Evolutionary conservation across 805 yeast species (phyloP), one percentile per base, ranked within the genome.

Genomic region (Candida easanensis): DNA sequence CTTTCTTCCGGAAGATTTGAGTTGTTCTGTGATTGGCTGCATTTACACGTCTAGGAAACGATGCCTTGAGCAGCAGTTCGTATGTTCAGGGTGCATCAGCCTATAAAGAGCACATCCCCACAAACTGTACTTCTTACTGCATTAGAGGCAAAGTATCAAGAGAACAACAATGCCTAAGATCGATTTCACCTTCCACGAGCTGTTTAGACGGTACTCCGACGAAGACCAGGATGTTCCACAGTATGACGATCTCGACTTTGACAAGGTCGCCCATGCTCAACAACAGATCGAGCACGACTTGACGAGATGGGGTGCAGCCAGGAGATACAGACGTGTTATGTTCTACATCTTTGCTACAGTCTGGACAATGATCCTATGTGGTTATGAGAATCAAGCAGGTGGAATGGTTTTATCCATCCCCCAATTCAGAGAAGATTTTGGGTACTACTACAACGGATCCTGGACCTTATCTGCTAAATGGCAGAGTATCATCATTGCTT

Each of bases 401-500:
- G 69, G 64, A 60, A 59, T 58, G 58, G 65, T 52, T 56, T 61
- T 62, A 60, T 68, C 48, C 48, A 62, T 49, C 58, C 70, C 61
- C 27, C 60, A 54, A 41, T 62, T 55, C 58, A 63, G 61, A 61
- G 54, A 54, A 64, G 75, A 50, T 49, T 61, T 45, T 50, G 64
- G 61, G 54, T 57, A 55, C 6, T 48, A 48, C n/a, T 60, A 56
- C 28, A 53, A 48, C 0, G 62, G 55, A 16, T 46, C 44, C 10
- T 70, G 64, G 46, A 64, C 64, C 33, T 51, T 73, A 22, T 61
- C 65, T 22, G 67, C 72, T 25, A 57, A 58, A 18, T 71, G 76
- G 77, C 77, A 73, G 50, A 64, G 71, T 26, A 71, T 68, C 20
- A 59, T 71, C 39, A 47, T 60, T 36, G 64, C 61, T 37, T 58